Base-by-base conservation (phyloP, 164 flowering plant genomes). In the Nelumbo lutea region DNA sequence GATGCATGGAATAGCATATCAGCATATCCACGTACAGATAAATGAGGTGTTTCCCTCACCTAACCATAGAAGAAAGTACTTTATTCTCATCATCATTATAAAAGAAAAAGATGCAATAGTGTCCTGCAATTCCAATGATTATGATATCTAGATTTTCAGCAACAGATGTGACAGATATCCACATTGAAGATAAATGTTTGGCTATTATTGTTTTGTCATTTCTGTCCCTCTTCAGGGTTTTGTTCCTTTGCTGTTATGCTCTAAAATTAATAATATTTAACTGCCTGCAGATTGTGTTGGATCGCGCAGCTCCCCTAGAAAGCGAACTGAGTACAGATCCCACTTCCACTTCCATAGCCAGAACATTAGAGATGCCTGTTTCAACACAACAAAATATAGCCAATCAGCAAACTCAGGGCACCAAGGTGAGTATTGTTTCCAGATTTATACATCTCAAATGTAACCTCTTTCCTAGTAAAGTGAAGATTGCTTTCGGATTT, bases 291-390 rank as follows among this genome's bases (percentile, higher is more conserved):
- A 68, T 68, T 58, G 68, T 73, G 46, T 68, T 73, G 68, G 76
- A 73, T 43, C 65, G 68, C 15, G 76, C 68, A 27, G 72, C 76
- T 59, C 76, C 76, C 6, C 48, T 68, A 38, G 75, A 72, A 43
- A 67, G 46, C 52, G 71, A 52, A 51, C 9, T 52, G 38, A 67
- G 47, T 41, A 42, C 5, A 38, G 51, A 59, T 43, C 67, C 66
- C 13, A 53, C 71, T 42, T 62, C 75, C 39, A 15, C 70, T 14
- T 47, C 62, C 27, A 44, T 15, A 39, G 62, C 10, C 53, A n/a
- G 40, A 42, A 59, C 75, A 27, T 60, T 46, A 41, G 71, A 67
- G 61, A 67, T 62, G 27, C 62, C 71, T n/a, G 9, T 61, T 64
- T 50, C 48, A 39, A 52, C 50, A 42, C 48, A 14, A 58, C 66